Percentiles rank a stretch among this genome's conserved stretches.
Conservation (phyloP, 1,284 basidiomycete genomes). For the Tilletia setariae region DNA sequence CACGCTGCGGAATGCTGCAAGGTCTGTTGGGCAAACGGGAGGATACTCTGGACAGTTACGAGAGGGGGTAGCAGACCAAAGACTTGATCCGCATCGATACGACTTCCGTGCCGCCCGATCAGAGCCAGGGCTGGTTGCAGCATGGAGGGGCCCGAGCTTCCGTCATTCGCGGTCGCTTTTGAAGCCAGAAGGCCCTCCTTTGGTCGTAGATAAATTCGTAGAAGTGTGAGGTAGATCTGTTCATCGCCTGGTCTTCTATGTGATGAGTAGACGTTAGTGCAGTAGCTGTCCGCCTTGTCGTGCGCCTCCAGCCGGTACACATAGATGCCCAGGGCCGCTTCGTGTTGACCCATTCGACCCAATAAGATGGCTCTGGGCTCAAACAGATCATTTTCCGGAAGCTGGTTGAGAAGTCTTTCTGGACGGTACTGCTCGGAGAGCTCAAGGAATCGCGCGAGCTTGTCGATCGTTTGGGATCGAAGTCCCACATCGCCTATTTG, state of each 20-base stretch:
- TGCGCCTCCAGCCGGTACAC: slow-evolving; percentile 80
- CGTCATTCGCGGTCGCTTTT: slow-evolving; percentile 51
- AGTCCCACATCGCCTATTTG: slow-evolving; percentile 57
- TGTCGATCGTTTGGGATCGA: slow-evolving; percentile 62
- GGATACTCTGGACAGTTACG: slow-evolving; percentile 73
- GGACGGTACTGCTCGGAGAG: slow-evolving; percentile 70
- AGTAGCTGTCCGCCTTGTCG: slow-evolving; percentile 72
- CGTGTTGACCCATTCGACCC: slow-evolving; percentile 83
- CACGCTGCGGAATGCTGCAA: slow-evolving; percentile 29
- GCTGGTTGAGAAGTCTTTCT: slow-evolving; percentile 71
- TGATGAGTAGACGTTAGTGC: slow-evolving; percentile 32
- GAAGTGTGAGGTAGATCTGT: slow-evolving; percentile 74
- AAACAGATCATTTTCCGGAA: slow-evolving; percentile 65
- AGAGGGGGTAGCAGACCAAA: slow-evolving; percentile 82
- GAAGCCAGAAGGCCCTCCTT: slow-evolving; percentile 15
- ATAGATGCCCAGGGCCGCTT: slow-evolving; percentile 87
- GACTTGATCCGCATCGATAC: slow-evolving; percentile 74
- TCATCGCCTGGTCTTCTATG: slow-evolving; percentile 21
- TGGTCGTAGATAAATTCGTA: slow-evolving; percentile 82
- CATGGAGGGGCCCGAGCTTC: slow-evolving; percentile 17
- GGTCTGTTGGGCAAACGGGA: slow-evolving; percentile 61
- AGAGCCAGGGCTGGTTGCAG: slow-evolving; percentile 72
- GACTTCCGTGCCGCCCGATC: slow-evolving; percentile 75
- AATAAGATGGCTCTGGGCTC: slow-evolving; percentile 86
- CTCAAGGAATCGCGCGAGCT: slow-evolving; percentile 74